These are phyloP conservation scores for Termitomyces sp. DNA, from an alignment of 768 basidiomycete species.

Conservation along the genomic window DNA sequence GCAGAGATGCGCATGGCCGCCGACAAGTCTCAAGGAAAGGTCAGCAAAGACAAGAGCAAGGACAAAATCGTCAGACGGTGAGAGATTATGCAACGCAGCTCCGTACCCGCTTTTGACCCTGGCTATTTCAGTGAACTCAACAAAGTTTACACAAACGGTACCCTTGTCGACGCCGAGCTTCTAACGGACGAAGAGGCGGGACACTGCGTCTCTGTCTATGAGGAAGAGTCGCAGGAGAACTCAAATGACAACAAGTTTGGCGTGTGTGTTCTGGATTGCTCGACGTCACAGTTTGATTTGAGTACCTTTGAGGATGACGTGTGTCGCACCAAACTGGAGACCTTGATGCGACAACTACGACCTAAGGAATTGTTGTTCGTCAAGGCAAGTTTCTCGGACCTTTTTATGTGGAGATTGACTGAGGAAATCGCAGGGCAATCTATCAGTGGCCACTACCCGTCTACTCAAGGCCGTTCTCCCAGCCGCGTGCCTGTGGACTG, in stretches of 20 bases:
- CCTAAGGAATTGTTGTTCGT: constrained; percentile 90
- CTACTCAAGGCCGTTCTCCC: constrained; percentile 81
- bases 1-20: constrained; percentile 92
- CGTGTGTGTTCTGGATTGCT: constrained; percentile 87
- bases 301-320: constrained; percentile 90
- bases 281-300: constrained; percentile 93
- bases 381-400: constrained; percentile 51
- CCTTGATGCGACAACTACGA: constrained; percentile 84
- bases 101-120: neutral
- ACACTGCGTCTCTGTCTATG: constrained; percentile 89
- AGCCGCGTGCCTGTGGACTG: constrained; percentile 83
- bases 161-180: constrained; percentile 86
- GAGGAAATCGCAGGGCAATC: constrained; percentile 57
- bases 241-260: constrained; percentile 63
- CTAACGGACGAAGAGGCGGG: constrained; percentile 91
- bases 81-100: constrained; percentile 3
- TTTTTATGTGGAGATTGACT: neutral
- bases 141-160: constrained; percentile 96
- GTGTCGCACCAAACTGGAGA: constrained; percentile 90
- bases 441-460: constrained; percentile 80
- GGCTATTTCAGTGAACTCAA: constrained; percentile 69
- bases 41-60: constrained; percentile 56
- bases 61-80: constrained; percentile 89
- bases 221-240: constrained; percentile 44
- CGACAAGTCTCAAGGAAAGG: constrained; percentile 54